Percentiles rank a stretch among this genome's conserved stretches.
Evolutionary conservation across 371 early-diverging fungal species (phyloP).

Genomic region (Mortierella sp.): DNA sequence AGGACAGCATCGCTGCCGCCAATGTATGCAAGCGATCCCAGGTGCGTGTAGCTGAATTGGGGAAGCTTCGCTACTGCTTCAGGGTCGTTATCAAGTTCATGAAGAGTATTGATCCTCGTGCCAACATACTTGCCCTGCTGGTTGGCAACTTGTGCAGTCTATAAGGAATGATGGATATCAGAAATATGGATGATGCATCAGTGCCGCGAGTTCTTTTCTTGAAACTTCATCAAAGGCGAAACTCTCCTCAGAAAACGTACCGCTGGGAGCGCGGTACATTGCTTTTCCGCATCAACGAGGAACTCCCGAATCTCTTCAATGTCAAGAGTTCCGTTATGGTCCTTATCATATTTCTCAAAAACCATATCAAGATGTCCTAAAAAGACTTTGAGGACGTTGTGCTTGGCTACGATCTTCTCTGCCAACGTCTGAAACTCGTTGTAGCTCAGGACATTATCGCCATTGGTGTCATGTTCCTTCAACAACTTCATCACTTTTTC

Average conservation of each 20-base stretch:
- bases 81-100: conserved; percentile 20
- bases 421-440: conserved; percentile 62
- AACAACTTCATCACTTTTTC: conserved; percentile 65
- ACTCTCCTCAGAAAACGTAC: conserved; percentile 56
- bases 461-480: conserved; percentile 63
- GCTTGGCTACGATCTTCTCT: conserved; percentile 56
- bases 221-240: conserved; percentile 1
- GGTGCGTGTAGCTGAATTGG: conserved; percentile 78
- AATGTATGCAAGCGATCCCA: conserved; percentile 85
- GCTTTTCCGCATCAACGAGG: conserved; percentile 70
- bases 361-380: conserved; percentile 58
- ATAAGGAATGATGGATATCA: conserved; percentile 5
- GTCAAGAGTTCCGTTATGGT: conserved; percentile 69
- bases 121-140: conserved; percentile 85
- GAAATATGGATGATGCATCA: too few relatives aligned
- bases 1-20: conserved; percentile 79
- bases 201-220: too few relatives aligned
- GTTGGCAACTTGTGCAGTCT: conserved; percentile 92
- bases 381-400: conserved; percentile 69
- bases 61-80: conserved; percentile 40
- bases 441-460: conserved; percentile 60
- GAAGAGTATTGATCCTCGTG: conserved; percentile 62
- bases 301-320: conserved; percentile 68
- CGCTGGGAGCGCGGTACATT: conserved; percentile 81
- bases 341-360: conserved; percentile 72